Percentiles rank a stretch among this genome's conserved stretches.
Evolutionary conservation across 306 rosid genomes (phyloP).

Genomic region (Oemleria cerasiformis): DNA sequence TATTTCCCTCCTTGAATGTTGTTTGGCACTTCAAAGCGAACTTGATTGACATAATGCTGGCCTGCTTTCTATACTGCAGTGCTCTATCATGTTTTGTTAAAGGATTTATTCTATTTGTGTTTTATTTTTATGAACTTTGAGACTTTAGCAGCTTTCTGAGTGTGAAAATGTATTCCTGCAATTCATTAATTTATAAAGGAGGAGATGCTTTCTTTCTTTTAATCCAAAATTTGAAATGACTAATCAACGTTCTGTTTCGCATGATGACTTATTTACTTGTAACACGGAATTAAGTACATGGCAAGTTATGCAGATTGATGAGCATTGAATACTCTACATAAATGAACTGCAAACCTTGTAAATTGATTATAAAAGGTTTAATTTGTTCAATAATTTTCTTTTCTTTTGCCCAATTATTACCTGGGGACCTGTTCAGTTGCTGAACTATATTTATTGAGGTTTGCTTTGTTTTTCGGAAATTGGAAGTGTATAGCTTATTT

Average conservation of each 20-base stretch:
- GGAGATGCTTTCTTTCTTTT: not conserved
- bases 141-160: not conserved
- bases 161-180: not conserved
- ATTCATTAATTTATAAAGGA: not conserved
- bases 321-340: not conserved
- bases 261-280: not conserved
- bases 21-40: not conserved
- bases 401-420: not conserved
- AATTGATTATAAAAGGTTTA: not conserved
- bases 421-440: not conserved
- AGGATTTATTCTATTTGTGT: constrained; percentile 3
- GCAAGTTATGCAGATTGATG: not conserved
- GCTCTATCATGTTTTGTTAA: not conserved
- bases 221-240: not conserved
- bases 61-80: not conserved
- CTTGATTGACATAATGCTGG: not conserved
- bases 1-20: constrained; percentile 1
- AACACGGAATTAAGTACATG: not conserved
- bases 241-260: not conserved
- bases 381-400: not conserved
- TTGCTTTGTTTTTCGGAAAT: not conserved
- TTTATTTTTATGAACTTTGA: not conserved
- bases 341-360: not conserved
- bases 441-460: not conserved
- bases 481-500: not conserved